Evolutionary conservation across 2,329 filamentous ascomycete genomes (phyloP).

Genomic region (Raffaelea albimanens): DNA sequence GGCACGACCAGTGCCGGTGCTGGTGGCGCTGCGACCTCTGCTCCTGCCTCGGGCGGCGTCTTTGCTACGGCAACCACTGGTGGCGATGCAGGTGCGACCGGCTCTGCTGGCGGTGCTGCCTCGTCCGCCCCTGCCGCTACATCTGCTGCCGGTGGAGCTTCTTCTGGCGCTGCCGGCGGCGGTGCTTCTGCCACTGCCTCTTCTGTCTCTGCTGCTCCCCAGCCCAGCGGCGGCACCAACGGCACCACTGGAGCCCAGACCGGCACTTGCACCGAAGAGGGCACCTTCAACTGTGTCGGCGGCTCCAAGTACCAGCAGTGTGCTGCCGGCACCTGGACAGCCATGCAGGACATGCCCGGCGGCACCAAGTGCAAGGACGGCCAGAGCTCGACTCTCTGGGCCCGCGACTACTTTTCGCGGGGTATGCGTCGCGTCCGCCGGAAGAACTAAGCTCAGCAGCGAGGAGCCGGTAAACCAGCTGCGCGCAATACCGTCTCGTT

Average conservation of each 20-base stretch:
- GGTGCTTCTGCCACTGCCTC: neutral
- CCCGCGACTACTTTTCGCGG: neutral
- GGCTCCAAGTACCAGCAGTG: conserved; percentile 40
- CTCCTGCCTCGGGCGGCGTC: conserved; percentile 7
- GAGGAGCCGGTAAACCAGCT: no score
- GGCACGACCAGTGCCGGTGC: conserved; percentile 21
- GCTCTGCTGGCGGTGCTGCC: neutral
- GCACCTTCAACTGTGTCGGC: conserved; percentile 40
- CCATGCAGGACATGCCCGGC: conserved; percentile 28
- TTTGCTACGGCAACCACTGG: conserved; percentile 3
- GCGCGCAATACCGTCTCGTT: no score
- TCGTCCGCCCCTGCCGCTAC: conserved; percentile 5
- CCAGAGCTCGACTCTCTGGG: conserved; percentile 16
- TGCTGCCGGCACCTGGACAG: conserved; percentile 37
- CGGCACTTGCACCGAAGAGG: conserved; percentile 35
- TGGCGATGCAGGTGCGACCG: neutral
- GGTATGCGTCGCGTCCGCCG: conserved; percentile 6
- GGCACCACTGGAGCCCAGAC: conserved; percentile 20
- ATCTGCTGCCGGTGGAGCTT: conserved; percentile 3
- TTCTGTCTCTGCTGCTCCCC: neutral
- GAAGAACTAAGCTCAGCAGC: no score
- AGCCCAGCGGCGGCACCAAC: conserved; percentile 14
- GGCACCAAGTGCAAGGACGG: conserved; percentile 37
- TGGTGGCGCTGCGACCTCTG: no score
- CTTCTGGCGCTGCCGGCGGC: conserved; percentile 3